These are phyloP conservation scores for Heterobasidion occidentale DNA, from an alignment of 1,284 basidiomycete species.

Conservation along the genomic window DNA sequence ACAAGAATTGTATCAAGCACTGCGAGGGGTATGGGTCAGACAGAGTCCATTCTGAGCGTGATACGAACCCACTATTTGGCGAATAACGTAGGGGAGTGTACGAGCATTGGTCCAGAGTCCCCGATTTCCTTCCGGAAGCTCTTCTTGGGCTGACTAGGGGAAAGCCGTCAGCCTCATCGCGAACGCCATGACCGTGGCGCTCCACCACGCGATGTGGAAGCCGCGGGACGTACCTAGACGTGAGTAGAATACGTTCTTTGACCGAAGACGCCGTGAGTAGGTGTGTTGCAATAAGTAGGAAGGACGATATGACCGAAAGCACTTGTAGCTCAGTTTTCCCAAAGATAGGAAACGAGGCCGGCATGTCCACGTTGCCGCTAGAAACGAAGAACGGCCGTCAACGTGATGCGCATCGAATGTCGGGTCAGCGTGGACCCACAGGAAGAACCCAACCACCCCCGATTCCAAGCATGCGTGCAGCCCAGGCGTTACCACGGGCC, in stretches of 20 bases:
- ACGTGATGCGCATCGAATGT: background rate
- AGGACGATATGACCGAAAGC: conserved; percentile 47
- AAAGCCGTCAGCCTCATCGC: background rate
- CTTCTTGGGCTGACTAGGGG: conserved; percentile 25
- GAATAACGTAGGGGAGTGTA: conserved; percentile 67
- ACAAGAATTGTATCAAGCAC: conserved; percentile 88
- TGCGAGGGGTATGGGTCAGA: conserved; percentile 18
- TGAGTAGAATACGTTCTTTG: conserved; percentile 70
- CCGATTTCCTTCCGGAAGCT: conserved; percentile 43
- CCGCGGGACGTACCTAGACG: conserved; percentile 28
- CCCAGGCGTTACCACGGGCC: conserved; percentile 91
- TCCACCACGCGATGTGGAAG: background rate
- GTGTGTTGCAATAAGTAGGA: conserved; percentile 48
- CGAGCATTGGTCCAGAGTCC: conserved; percentile 63
- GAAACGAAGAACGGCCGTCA: conserved; percentile 8
- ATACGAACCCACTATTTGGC: conserved; percentile 63
- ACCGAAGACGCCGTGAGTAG: conserved; percentile 56
- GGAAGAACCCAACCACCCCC: conserved; percentile 83
- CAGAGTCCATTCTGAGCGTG: too few relatives aligned
- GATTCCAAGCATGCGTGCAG: conserved; percentile 79
- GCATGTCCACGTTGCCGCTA: conserved; percentile 72
- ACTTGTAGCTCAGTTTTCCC: conserved; percentile 78
- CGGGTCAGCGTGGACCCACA: conserved; percentile 44
- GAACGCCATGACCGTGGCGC: background rate
- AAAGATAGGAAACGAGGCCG: conserved; percentile 56